These are phyloP conservation scores for Xylaria sp. DNA, from an alignment of 2,329 filamentous ascomycete genomes.

Conservation along the genomic window DNA sequence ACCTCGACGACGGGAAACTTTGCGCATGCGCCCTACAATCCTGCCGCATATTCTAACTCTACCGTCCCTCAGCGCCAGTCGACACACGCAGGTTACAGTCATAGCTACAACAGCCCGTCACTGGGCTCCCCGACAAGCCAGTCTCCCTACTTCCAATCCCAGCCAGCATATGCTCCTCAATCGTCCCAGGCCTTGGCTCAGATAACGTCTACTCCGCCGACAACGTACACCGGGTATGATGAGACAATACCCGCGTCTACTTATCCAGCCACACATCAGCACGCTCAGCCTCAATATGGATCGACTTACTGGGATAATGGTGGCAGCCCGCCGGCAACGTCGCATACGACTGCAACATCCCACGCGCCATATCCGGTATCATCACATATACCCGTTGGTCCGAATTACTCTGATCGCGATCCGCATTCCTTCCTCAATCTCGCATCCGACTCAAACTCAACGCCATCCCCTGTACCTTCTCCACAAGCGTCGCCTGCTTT, in stretches of 20 bases:
- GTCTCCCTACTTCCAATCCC: conserved; percentile 47
- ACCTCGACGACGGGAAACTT: conserved; percentile 54
- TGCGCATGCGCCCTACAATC: conserved; percentile 66
- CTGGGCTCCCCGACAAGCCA: conserved; percentile 46
- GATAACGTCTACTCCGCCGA: conserved; percentile 46
- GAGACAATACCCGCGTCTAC: conserved; percentile 53
- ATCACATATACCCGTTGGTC: conserved; percentile 64
- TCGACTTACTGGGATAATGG: conserved; percentile 54
- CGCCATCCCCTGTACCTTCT: conserved; percentile 59
- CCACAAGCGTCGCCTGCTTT: conserved; percentile 59
- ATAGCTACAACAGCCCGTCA: conserved; percentile 53
- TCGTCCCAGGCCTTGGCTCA: conserved; percentile 45
- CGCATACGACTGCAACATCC: conserved; percentile 51
- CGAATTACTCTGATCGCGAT: conserved; percentile 60
- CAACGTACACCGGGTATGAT: conserved; percentile 53
- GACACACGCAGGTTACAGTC: conserved; percentile 61
- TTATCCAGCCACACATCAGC: conserved; percentile 46
- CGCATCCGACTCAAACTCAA: conserved; percentile 61
- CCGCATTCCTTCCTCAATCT: conserved; percentile 58
- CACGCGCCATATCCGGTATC: conserved; percentile 63
- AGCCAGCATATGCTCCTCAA: conserved; percentile 43
- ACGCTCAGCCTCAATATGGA: conserved; percentile 48
- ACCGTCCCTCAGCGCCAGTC: conserved; percentile 61
- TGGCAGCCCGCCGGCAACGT: conserved; percentile 51
- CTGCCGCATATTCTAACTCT: conserved; percentile 65